Evolutionary conservation across 257 asterid genomes (phyloP).

Genomic region (Lithospermum erythrorhizon): DNA sequence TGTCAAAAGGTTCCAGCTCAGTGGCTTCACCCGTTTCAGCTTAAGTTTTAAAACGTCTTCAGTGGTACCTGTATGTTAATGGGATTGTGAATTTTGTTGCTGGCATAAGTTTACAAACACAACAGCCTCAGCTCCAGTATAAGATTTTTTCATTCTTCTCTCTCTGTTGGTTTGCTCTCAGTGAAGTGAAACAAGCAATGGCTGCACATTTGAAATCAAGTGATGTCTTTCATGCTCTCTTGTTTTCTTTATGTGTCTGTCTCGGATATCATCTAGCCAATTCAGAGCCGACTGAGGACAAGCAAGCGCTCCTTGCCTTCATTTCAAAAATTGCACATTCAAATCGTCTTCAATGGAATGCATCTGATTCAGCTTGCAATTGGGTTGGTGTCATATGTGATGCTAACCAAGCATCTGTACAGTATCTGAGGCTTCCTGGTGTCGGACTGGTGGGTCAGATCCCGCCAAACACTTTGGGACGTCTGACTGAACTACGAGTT

Average conservation of each 20-base stretch:
- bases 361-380: conserved; percentile 49
- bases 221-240: not conserved
- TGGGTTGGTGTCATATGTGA: conserved; percentile 85
- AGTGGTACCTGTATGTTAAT: not conserved
- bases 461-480: conserved; percentile 54
- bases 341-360: conserved; percentile 61
- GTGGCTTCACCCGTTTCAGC: not conserved
- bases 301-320: conserved; percentile 67
- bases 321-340: conserved; percentile 51
- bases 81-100: not conserved
- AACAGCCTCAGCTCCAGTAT: not conserved
- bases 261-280: conserved; percentile 8
- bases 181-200: not conserved
- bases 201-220: not conserved
- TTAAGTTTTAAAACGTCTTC: not conserved
- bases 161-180: not conserved
- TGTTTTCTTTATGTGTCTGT: not conserved
- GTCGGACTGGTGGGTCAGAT: conserved; percentile 75
- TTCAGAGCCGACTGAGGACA: conserved; percentile 69
- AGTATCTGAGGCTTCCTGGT: conserved; percentile 66
- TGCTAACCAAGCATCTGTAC: conserved; percentile 44
- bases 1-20: not conserved
- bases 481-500: conserved; percentile 57
- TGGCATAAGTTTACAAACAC: not conserved
- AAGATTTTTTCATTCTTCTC: not conserved